Percentiles rank a stretch among this genome's conserved stretches.
Evolutionary conservation across 164 flowering plant species (phyloP).

Genomic region (Houttuynia cordata): DNA sequence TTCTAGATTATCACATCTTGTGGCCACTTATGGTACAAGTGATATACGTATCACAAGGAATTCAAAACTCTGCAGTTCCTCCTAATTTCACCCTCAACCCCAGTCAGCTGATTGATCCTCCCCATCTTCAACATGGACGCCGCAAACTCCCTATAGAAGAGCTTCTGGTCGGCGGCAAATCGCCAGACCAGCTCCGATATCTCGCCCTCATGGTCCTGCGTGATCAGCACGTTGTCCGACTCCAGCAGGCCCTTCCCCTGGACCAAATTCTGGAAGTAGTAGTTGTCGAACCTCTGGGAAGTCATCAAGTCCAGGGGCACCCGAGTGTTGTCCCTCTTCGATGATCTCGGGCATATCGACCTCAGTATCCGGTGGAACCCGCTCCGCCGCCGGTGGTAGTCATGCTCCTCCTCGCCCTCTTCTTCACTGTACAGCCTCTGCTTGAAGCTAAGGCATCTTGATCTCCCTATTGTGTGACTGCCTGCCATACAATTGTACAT

Average conservation of each 20-base stretch:
- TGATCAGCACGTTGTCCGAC: conserved; percentile 48
- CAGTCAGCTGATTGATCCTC: conserved; percentile 52
- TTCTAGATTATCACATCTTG: no score
- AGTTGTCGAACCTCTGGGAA: conserved; percentile 50
- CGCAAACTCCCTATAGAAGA: conserved; percentile 40
- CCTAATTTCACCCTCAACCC: conserved; percentile 53
- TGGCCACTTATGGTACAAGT: no score
- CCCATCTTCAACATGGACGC: conserved; percentile 66
- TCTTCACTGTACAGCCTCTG: conserved; percentile 31
- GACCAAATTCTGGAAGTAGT: conserved; percentile 42
- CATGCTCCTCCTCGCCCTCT: conserved; percentile 13
- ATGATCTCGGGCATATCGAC: conserved; percentile 40
- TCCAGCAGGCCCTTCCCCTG: conserved; percentile 46
- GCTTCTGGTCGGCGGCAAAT: conserved; percentile 4
- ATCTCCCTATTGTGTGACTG: conserved; percentile 64
- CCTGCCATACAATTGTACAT: conserved; percentile 21
- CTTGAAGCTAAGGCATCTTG: conserved; percentile 63
- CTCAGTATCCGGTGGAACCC: conserved; percentile 28
- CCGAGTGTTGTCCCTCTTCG: conserved; percentile 30
- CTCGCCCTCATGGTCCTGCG: conserved; percentile 34
- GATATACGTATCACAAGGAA: neutral
- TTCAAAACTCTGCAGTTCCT: conserved; percentile 44
- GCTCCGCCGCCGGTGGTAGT: conserved; percentile 25
- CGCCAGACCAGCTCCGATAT: conserved; percentile 13
- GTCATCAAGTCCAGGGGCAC: conserved; percentile 50